Conservation (phyloP, 2,329 filamentous ascomycete species). For the Talaromyces funiculosus region DNA sequence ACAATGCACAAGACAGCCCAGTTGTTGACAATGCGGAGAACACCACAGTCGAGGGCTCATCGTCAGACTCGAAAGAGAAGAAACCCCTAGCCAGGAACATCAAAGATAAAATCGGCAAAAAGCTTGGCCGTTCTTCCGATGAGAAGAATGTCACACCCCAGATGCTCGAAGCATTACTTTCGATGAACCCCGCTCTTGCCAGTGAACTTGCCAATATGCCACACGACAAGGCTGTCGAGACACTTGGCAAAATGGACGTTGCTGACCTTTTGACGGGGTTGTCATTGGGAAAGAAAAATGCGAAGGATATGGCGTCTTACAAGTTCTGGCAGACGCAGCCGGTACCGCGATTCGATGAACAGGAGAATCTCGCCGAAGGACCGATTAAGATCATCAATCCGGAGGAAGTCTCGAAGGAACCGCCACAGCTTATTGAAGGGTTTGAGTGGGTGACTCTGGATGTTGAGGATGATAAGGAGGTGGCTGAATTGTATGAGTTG, state of each 20-base stretch:
- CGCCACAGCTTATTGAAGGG: conserved; percentile 67
- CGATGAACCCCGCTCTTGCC: conserved; percentile 58
- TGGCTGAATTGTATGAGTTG: conserved; percentile 87
- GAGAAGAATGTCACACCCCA: conserved; percentile 32
- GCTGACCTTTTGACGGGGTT: conserved; percentile 47
- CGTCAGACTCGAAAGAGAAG: conserved; percentile 17
- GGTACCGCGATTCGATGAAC: conserved; percentile 71
- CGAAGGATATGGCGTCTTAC: conserved; percentile 93
- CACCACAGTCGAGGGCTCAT: conserved; percentile 7
- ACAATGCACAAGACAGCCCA: conserved; percentile 3
- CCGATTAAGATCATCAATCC: conserved; percentile 75
- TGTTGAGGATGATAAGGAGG: conserved; percentile 66
- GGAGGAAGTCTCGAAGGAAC: conserved; percentile 72
- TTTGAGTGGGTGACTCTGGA: conserved; percentile 96
- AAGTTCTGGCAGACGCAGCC: conserved; percentile 99
- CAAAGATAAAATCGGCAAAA: conserved; percentile 15
- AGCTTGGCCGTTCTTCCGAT: conserved; percentile 16
- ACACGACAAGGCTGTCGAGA: conserved; percentile 51
- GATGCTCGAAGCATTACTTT: conserved; percentile 37
- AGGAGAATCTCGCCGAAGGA: conserved; percentile 62
- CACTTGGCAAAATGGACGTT: conserved; percentile 46
- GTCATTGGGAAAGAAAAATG: conserved; percentile 75
- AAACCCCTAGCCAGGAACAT: conserved; percentile 21
- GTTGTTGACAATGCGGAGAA: conserved; percentile 40
- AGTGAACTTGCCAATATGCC: conserved; percentile 67